phyloP scores from a whole-genome alignment of 306 rosid genomes.

The Pachyrhizus erosus region DNA sequence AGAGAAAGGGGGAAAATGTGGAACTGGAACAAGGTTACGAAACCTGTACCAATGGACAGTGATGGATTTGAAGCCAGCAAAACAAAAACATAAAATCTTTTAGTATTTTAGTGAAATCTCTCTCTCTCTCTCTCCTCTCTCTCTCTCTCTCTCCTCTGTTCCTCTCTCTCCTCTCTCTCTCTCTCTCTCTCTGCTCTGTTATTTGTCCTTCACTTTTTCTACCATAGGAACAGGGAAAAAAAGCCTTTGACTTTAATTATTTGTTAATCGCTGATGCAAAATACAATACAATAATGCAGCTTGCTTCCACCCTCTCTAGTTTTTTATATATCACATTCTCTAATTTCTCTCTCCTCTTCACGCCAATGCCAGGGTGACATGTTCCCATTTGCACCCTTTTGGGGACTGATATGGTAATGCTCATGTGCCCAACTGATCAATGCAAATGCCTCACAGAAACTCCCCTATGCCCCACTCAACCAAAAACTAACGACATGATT shows the following conservation, averaged over 20 bases:
- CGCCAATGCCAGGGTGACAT: slow-evolving; percentile 44
- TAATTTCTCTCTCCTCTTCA: slow-evolving; percentile 37
- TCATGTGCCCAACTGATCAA: slow-evolving; percentile 43
- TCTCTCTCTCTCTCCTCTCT: slow-evolving; percentile 12
- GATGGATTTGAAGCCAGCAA: slow-evolving; percentile 64
- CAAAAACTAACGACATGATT: slow-evolving; percentile 34
- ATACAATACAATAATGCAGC: slow-evolving; percentile 43
- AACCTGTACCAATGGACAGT: slow-evolving; percentile 61
- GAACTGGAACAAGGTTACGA: slow-evolving; percentile 37
- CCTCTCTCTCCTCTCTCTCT: not conserved
- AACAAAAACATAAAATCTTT: slow-evolving; percentile 55
- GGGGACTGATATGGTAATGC: slow-evolving; percentile 40
- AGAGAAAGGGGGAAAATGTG: slow-evolving; percentile 14
- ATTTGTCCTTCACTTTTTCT: slow-evolving; percentile 59
- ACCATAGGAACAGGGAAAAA: slow-evolving; percentile 47
- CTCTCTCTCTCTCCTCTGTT: slow-evolving; percentile 41
- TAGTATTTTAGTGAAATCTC: slow-evolving; percentile 51
- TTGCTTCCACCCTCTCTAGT: slow-evolving; percentile 26
- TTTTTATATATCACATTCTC: slow-evolving; percentile 25
- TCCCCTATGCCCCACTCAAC: slow-evolving; percentile 39
- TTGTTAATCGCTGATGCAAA: slow-evolving; percentile 41
- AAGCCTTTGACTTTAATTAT: slow-evolving; percentile 47
- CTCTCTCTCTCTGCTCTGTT: slow-evolving; percentile 41
- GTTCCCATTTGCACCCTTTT: slow-evolving; percentile 42
- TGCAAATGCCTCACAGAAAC: not conserved